These are phyloP conservation scores for Lagenidium giganteum DNA, from an alignment of 352 stramenopile genomes.

Conservation along the genomic window DNA sequence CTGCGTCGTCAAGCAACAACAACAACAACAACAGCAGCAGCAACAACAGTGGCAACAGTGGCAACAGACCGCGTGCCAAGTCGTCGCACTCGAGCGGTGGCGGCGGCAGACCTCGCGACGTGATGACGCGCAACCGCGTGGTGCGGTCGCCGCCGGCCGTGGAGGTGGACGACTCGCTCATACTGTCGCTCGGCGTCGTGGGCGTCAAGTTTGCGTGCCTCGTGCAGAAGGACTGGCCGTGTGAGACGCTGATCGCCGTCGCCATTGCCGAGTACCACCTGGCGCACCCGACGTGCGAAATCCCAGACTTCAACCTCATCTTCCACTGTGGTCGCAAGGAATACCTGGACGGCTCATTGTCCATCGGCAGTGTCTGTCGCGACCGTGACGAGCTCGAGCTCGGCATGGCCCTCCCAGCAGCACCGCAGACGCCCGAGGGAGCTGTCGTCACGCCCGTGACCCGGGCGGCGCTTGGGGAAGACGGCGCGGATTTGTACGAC, in stretches of 20 bases:
- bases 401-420: constrained; percentile 13
- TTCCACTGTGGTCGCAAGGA: constrained; percentile 46
- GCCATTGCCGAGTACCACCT: constrained; percentile 40
- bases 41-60: background rate
- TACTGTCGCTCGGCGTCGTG: constrained; percentile 26
- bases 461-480: too few species aligned
- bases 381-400: constrained; percentile 50
- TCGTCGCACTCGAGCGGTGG: background rate
- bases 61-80: background rate
- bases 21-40: background rate
- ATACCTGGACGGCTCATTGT: constrained; percentile 31
- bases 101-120: background rate
- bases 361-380: constrained; percentile 29
- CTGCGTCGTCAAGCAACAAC: background rate
- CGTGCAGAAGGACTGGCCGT: constrained; percentile 46
- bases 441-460: constrained; percentile 25
- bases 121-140: constrained; percentile 7
- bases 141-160: background rate
- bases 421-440: constrained; percentile 1
- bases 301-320: constrained; percentile 63
- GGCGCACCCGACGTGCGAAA: constrained; percentile 36
- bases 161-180: constrained; percentile 16
- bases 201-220: constrained; percentile 34
- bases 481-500: constrained; percentile 21
- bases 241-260: constrained; percentile 37